Base-by-base conservation (phyloP, 768 basidiomycete genomes). In the Boletus sensibilis region DNA sequence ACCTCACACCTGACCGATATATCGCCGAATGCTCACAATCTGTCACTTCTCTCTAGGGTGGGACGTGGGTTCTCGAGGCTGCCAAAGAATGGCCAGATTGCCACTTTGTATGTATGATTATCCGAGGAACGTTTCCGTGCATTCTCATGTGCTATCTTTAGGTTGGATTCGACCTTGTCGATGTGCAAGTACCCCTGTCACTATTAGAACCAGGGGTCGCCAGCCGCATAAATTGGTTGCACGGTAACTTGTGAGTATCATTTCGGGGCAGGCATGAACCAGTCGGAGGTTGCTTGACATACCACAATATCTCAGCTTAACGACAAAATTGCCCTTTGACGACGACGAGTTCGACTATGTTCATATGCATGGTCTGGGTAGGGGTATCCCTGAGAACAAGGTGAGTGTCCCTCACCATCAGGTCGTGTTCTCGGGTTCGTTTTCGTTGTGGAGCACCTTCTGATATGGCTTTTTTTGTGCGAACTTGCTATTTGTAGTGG, bases 301-400 rank as follows among this genome's bases (percentile, higher is more conserved):
- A 12, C 18, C 4, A 23, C 41, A 5, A 42, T 18, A 25, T 52
- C 18, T 35, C 59, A 91, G 89, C 68, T 71, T 92, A 62, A 88
- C 88, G 45, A 88, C 83, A 12, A 87, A 79, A 62, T 76, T 92
- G 20, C 90, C 90, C 0, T 92, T 90, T 65, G 88, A 90, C 16
- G 90, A 91, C 52, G 88, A 91, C 57, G 83, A 87, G 62, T 92
- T 92, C 58, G 90, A 92, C 68, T 83, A 88, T 68, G 83, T 92
- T n/a, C 90, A 87, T 62, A 81, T 91, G 49, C 78, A 82, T 56
- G 74, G 76, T 48, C 81, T 90, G 55, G 82, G 87, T 1, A 78
- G 78, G 63, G 88, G 82, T 16, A 82, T 90, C 31, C 88, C 87
- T 7, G 90, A 91, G 67, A 88, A 85, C 62, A 90, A 90, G 76